A percentile compares a stretch with the other conserved stretches of the same genome.
These are phyloP conservation scores for Alternaria postmessia DNA, from an alignment of 2,329 filamentous ascomycete species.

Conservation along the genomic window DNA sequence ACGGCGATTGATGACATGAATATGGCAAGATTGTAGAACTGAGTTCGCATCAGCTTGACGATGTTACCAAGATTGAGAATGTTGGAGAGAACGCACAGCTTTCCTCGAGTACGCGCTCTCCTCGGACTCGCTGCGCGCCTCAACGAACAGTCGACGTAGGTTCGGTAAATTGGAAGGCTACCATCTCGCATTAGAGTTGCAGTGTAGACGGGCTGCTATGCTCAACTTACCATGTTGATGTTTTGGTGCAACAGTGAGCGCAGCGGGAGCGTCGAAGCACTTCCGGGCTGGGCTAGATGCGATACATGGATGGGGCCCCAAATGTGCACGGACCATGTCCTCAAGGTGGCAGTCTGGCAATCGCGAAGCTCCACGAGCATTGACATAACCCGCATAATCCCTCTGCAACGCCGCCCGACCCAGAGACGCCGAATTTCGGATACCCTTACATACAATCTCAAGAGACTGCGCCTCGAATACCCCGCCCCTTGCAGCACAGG, in stretches of 20 bases:
- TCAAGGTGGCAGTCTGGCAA: conserved; percentile 43
- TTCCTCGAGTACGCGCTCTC: conserved; percentile 93
- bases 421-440: not conserved
- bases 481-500: conserved; percentile 2
- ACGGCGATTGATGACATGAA: conserved; percentile 97
- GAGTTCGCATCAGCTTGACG: conserved; percentile 5
- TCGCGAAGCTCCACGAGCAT: conserved; percentile 34
- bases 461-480: conserved; percentile 7
- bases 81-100: conserved; percentile 69
- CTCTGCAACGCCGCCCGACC: conserved; percentile 15
- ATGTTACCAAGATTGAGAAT: not conserved
- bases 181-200: not conserved
- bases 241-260: conserved; percentile 10
- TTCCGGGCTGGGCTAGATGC: conserved; percentile 14
- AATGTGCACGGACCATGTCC: conserved; percentile 33
- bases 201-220: not conserved
- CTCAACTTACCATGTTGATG: conserved; percentile 28
- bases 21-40: conserved; percentile 98
- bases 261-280: conserved; percentile 16
- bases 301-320: not conserved
- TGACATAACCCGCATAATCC: conserved; percentile 19
- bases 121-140: conserved; percentile 90
- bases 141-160: conserved; percentile 93
- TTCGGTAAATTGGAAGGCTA: conserved; percentile 84
- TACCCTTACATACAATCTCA: not conserved